phyloP scores from a whole-genome alignment of 768 basidiomycete genomes.

The Suillus alpinus region DNA sequence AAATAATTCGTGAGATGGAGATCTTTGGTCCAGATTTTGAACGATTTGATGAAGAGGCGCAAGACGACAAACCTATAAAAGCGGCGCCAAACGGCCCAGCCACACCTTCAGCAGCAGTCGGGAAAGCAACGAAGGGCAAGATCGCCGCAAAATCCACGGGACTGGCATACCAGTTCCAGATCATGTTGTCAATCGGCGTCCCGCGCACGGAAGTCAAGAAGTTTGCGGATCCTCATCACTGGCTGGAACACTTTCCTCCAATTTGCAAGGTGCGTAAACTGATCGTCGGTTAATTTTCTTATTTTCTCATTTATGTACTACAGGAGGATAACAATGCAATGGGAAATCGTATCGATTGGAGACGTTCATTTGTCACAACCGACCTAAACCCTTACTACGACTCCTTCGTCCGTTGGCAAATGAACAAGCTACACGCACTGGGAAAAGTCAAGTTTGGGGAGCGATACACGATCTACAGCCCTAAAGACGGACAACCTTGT shows the following conservation, averaged over 20 bases:
- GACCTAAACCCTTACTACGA: conserved; percentile 97
- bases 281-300: background rate
- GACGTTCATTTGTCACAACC: conserved; percentile 90
- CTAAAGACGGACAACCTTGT: conserved; percentile 97
- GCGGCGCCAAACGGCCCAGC: conserved; percentile 40
- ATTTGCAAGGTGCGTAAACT: conserved; percentile 71
- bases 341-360: conserved; percentile 98
- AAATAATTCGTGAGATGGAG: conserved; percentile 95
- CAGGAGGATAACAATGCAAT: conserved; percentile 76
- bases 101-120: conserved; percentile 45
- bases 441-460: conserved; percentile 98
- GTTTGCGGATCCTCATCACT: conserved; percentile 93
- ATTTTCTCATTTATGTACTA: background rate
- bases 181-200: conserved; percentile 92
- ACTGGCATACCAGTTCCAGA: conserved; percentile 96
- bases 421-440: conserved; percentile 83
- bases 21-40: conserved; percentile 92
- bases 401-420: conserved; percentile 95
- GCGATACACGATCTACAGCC: conserved; percentile 97
- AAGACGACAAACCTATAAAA: conserved; percentile 42
- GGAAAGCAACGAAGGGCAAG: conserved; percentile 95
- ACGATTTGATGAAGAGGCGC: conserved; percentile 41
- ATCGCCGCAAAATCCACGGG: conserved; percentile 91
- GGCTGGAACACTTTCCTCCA: conserved; percentile 94
- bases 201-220: conserved; percentile 89